Evolutionary conservation across 768 basidiomycete species (phyloP), one percentile per base, ranked within the genome.

Genomic region (Naganishia kalamii): DNA sequence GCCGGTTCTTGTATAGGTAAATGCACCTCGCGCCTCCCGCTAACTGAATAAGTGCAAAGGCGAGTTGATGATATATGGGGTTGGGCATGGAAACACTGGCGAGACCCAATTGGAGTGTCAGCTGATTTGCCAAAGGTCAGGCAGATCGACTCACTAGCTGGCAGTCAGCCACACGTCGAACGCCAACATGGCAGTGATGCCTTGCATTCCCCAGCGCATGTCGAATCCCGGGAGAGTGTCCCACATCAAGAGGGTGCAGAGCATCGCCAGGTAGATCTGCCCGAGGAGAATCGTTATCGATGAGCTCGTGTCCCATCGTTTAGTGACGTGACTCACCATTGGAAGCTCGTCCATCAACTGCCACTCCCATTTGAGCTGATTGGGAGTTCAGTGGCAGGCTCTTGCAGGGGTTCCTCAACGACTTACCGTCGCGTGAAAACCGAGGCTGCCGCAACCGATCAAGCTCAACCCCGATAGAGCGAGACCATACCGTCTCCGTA

Each of bases 321-420:
- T 10, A 33, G 4, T 23, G 32, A 17, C 27, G 5, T 13, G 6
- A 70, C 74, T 69, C 59, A 75, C 76, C 88, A 90, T 90, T 1
- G 88, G 88, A 10, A 91, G 80, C 73, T 91, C 89, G 70, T 91
- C 89, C 37, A 87, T 86, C 60, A 79, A 68, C 71, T 91, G 89
- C 11, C 88, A 88, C 68, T 85, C 82, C 75, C 85, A 91, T 41
- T 84, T 80, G 32, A 91, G 80, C 66, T 68, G 41, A 25, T 29
- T 43, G 17, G 40, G 4, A 13, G 23, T 13, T 61, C 60, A 47
- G 43, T 62, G 43, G 43, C 19, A 44, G 19, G 43, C 41, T 12
- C 12, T n/a, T n/a, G 12, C 41, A 29, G 15, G 11, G 35, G 19
- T 32, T 23, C 23, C n/a, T 10, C 12, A 12, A 41, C 7, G 4